Base-by-base conservation (phyloP, 2,329 filamentous ascomycete genomes). In the Mycocentrospora acerina region DNA sequence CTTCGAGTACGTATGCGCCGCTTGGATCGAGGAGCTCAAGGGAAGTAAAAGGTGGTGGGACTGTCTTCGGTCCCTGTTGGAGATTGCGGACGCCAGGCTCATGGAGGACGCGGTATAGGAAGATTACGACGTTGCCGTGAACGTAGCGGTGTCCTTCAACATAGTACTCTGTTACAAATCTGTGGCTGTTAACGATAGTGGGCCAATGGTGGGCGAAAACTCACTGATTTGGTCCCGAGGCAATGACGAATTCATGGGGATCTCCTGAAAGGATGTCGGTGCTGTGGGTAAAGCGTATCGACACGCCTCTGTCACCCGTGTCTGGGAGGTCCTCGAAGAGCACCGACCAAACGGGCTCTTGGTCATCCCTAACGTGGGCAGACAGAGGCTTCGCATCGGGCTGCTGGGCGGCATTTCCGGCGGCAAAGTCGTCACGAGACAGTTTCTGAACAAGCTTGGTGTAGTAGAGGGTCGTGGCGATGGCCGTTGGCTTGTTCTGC, bases 121-220 rank as follows among this genome's bases (percentile, higher is more conserved):
- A 74, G 32, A 84, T 63, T 30, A 80, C 67, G 37, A 79, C 73
- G 52, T 83, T 80, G 36, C 77, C 73, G 40, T 77, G 70, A 25
- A 83, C 72, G 50, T 83, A 79, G 39, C 74, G 72, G 52, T 81
- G 72, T 16, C 80, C 80, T 53, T 77, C 71, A 14, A 78, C 58
- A 35, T 80, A 64, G 53, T 79, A 81, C 51, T 82, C 78, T 5
- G 74, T 77, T 15, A 77, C 71, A 46, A 77, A 80, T 34, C 79
- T 81, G 43, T 7, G 35, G 16, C 12, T 14, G 37, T 68, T 40
- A 67, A 60, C 37, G 17, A 24, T 25, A 39, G 15, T 32, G 31
- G 32, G 10, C 32, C 16, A 15, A 19, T 31, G 36, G 11, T 14
- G 65, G 18, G 19, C 36, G 24, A 7, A 18, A 4, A 24, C 73